Evolutionary conservation across 1,139 yeast species (phyloP).

Genomic region (Pneumocystis carinii): DNA sequence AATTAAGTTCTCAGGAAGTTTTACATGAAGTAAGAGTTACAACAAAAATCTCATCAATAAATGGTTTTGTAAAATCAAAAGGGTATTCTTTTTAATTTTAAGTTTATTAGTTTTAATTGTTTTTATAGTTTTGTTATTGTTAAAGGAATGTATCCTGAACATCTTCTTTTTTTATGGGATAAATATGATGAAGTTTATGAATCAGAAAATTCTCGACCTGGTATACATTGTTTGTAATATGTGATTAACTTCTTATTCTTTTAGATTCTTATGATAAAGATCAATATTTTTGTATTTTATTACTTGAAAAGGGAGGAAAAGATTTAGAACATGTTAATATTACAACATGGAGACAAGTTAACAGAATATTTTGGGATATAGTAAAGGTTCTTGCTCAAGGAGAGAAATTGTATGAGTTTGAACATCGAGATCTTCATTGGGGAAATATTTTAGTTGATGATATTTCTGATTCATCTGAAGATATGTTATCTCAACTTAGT

Average conservation of each 20-base stretch:
- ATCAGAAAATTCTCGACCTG: constrained; percentile 26
- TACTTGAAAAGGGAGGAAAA: constrained; percentile 35
- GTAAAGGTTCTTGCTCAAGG: constrained; percentile 35
- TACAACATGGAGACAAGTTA: constrained; percentile 38
- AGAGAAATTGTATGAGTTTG: constrained; percentile 39
- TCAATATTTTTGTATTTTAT: constrained; percentile 33
- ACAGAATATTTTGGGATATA: constrained; percentile 38
- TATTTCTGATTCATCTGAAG: constrained; percentile 3
- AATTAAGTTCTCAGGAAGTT: constrained; percentile 32
- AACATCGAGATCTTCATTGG: constrained; percentile 54
- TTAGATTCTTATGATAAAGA: constrained; percentile 26
- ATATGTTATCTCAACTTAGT: not conserved
- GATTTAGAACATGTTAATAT: constrained; percentile 33
- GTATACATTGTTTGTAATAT: not conserved
- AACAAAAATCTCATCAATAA: constrained; percentile 24
- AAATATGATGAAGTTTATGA: constrained; percentile 21
- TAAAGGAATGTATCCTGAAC: constrained; percentile 32
- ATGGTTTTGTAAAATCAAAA: constrained; percentile 31
- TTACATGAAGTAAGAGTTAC: constrained; percentile 36
- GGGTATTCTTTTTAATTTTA: constrained; percentile 14
- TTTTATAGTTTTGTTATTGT: constrained; percentile 28
- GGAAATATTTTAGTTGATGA: constrained; percentile 35
- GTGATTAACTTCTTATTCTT: constrained; percentile 12
- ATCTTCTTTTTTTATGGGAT: constrained; percentile 33
- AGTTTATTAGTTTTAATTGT: not conserved